These are phyloP conservation scores for Dioscorea alata DNA, from an alignment of 106 monocot genomes.

Conservation along the genomic window DNA sequence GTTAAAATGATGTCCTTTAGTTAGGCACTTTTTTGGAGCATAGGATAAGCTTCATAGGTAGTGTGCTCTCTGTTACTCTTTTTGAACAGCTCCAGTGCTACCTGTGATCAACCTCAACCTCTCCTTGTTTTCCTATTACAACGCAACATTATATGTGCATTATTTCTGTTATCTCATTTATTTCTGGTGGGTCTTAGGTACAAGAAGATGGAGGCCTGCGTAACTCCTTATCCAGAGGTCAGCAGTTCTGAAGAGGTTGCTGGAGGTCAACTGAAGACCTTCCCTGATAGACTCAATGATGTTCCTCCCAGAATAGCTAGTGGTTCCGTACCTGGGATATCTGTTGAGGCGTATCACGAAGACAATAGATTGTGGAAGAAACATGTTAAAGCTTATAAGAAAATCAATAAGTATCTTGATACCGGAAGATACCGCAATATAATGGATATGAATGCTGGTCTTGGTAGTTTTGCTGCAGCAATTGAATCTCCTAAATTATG, in stretches of 20 bases:
- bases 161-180: neutral
- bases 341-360: slow-evolving; percentile 19
- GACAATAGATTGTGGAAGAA: slow-evolving; percentile 38
- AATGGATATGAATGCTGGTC: slow-evolving; percentile 45
- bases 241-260: slow-evolving; percentile 21
- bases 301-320: slow-evolving; percentile 30
- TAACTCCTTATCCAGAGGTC: slow-evolving; percentile 23
- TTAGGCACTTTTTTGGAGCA: too few species aligned
- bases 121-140: too few species aligned
- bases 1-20: too few species aligned
- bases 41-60: too few species aligned
- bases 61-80: too few species aligned
- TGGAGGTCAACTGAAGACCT: slow-evolving; percentile 28
- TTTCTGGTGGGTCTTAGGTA: slow-evolving; percentile 15
- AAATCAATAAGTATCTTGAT: slow-evolving; percentile 32
- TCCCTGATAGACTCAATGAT: slow-evolving; percentile 31
- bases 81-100: too few species aligned
- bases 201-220: slow-evolving; percentile 39
- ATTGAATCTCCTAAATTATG: slow-evolving; percentile 34
- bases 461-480: slow-evolving; percentile 40
- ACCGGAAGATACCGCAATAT: slow-evolving; percentile 39
- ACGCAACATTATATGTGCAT: too few species aligned
- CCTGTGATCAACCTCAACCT: too few species aligned
- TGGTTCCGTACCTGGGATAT: slow-evolving; percentile 30
- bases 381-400: slow-evolving; percentile 33